These are phyloP conservation scores for Camelina sativa DNA, from an alignment of 345 rosid species.

Conservation along the genomic window DNA sequence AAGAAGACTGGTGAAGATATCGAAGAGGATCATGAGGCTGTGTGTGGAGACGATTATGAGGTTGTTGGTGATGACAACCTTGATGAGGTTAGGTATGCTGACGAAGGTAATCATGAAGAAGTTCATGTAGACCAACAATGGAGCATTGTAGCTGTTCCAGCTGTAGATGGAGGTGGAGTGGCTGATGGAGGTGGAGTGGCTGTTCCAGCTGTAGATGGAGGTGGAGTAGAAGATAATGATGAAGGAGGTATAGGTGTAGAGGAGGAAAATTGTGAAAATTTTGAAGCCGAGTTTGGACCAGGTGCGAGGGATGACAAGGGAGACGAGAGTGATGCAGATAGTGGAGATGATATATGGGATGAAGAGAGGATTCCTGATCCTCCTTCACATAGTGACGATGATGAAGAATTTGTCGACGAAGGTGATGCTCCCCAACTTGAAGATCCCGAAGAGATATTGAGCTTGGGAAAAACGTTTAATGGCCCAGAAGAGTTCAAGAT, in stretches of 20 bases:
- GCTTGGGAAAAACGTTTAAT: background rate
- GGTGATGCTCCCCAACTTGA: background rate
- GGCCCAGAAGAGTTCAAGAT: background rate
- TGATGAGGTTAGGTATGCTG: background rate
- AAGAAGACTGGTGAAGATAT: background rate
- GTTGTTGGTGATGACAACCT: background rate
- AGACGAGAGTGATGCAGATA: background rate
- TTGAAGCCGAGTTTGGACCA: background rate
- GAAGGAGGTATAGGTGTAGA: background rate
- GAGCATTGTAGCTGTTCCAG: too few relatives aligned
- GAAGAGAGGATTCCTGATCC: background rate
- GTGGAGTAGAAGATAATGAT: background rate
- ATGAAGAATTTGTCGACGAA: background rate
- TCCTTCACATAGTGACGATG: background rate
- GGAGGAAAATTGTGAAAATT: background rate
- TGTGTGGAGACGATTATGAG: background rate
- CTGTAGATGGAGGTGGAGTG: too few relatives aligned
- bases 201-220: too few relatives aligned
- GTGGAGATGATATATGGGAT: background rate
- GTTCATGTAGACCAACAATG: too few relatives aligned
- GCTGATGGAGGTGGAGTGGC: too few relatives aligned
- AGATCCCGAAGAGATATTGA: background rate
- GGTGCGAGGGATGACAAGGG: background rate
- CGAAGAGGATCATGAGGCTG: background rate
- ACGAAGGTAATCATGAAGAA: too few relatives aligned